These are phyloP conservation scores for Phytophthora hibernalis DNA, from an alignment of 352 stramenopile genomes.

Conservation along the genomic window DNA sequence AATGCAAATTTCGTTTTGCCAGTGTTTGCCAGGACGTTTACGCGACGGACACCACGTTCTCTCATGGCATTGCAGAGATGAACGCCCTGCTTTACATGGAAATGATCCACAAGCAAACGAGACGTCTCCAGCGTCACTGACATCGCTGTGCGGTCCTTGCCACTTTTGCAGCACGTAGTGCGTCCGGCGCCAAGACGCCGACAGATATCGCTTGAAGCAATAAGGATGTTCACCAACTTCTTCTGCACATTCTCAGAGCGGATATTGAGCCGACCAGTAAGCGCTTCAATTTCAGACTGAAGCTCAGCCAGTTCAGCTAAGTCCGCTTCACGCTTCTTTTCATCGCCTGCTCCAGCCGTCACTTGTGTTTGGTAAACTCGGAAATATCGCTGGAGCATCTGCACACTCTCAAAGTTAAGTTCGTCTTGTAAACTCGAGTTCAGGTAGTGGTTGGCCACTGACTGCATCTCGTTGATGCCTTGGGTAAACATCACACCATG, in stretches of 20 bases:
- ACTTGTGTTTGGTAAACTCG: slow-evolving; percentile 78
- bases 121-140: slow-evolving; percentile 96
- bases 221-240: slow-evolving; percentile 90
- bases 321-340: slow-evolving; percentile 37
- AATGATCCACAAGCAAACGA: slow-evolving; percentile 90
- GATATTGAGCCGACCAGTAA: slow-evolving; percentile 66
- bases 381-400: slow-evolving; percentile 78
- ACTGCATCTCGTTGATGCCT: slow-evolving; percentile 95
- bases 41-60: slow-evolving; percentile 80
- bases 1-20: slow-evolving; percentile 96
- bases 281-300: slow-evolving; percentile 60
- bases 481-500: slow-evolving; percentile 89
- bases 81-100: slow-evolving; percentile 87
- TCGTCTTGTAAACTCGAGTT: slow-evolving; percentile 88
- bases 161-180: slow-evolving; percentile 97
- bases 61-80: slow-evolving; percentile 89
- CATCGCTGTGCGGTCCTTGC: slow-evolving; percentile 98
- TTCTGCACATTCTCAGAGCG: slow-evolving; percentile 77
- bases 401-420: slow-evolving; percentile 82
- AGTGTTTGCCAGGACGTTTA: slow-evolving; percentile 89
- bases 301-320: slow-evolving; percentile 54
- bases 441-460: slow-evolving; percentile 87
- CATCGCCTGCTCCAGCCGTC: slow-evolving; percentile 31
- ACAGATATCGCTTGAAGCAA: slow-evolving; percentile 89
- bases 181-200: slow-evolving; percentile 91